These are phyloP conservation scores for Scolecobasidium constrictum DNA, from an alignment of 2,329 filamentous ascomycete species.

Conservation along the genomic window DNA sequence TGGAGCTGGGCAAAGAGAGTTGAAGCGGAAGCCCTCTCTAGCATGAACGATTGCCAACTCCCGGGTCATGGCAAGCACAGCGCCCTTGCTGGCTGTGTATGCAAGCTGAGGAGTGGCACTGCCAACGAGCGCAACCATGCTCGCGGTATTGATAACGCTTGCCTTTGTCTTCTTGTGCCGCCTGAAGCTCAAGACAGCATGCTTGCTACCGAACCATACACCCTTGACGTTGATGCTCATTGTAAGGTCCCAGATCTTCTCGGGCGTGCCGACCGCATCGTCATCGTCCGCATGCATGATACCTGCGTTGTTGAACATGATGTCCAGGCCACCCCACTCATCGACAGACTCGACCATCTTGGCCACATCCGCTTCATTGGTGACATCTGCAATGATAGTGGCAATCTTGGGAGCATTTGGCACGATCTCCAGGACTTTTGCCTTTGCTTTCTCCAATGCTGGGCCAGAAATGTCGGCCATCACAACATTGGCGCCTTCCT, in stretches of 20 bases:
- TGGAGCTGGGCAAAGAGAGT: slow-evolving; percentile 79
- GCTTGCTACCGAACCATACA: slow-evolving; percentile 94
- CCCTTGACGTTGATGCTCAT: slow-evolving; percentile 95
- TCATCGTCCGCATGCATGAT: slow-evolving; percentile 77
- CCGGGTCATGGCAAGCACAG: slow-evolving; percentile 78
- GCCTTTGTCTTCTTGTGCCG: slow-evolving; percentile 67
- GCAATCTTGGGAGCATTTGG: slow-evolving; percentile 51
- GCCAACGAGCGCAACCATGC: slow-evolving; percentile 77
- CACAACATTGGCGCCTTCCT: slow-evolving; percentile 76
- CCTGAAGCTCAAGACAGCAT: slow-evolving; percentile 73
- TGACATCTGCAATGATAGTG: slow-evolving; percentile 63
- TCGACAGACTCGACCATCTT: slow-evolving; percentile 66
- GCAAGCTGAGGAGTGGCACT: slow-evolving; percentile 81
- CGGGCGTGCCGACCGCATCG: slow-evolving; percentile 66
- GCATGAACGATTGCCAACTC: slow-evolving; percentile 90
- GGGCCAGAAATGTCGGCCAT: slow-evolving; percentile 76
- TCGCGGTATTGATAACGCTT: slow-evolving; percentile 87
- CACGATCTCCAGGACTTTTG: slow-evolving; percentile 64
- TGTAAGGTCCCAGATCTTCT: slow-evolving; percentile 89
- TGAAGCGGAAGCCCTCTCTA: slow-evolving; percentile 81
- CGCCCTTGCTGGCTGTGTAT: slow-evolving; percentile 90
- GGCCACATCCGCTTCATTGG: slow-evolving; percentile 70
- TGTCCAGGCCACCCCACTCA: slow-evolving; percentile 74
- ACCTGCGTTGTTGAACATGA: slow-evolving; percentile 96
- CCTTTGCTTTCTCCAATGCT: slow-evolving; percentile 64